Evolutionary conservation across 257 asterid genomes (phyloP).

Genomic region (Leptodermis oblonga): DNA sequence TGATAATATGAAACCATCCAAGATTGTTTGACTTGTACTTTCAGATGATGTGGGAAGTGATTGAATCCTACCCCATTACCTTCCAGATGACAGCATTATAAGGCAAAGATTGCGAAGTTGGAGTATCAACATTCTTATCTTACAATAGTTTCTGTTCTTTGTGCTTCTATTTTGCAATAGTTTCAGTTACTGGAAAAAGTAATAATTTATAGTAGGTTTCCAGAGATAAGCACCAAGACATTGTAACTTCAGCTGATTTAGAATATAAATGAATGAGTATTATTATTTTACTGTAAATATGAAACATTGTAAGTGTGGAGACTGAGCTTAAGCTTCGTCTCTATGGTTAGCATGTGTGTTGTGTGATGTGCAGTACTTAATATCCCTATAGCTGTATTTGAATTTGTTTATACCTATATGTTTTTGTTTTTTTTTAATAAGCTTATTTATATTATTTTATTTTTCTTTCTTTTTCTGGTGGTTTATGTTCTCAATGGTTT

Average conservation of each 20-base stretch:
- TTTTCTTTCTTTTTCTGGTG: too few species aligned
- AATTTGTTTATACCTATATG: too few species aligned
- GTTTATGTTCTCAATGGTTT: too few species aligned
- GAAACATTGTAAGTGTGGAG: too few species aligned
- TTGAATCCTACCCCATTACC: constrained; percentile 24
- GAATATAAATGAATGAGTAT: too few species aligned
- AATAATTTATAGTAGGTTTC: background rate
- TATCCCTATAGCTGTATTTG: too few species aligned
- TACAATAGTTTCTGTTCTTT: background rate
- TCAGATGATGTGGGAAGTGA: constrained; percentile 67
- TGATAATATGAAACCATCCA: background rate
- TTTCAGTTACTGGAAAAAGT: background rate
- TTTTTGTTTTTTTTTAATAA: too few species aligned
- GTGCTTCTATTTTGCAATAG: background rate
- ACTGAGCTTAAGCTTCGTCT: too few species aligned
- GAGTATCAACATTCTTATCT: background rate
- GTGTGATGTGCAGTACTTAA: too few species aligned
- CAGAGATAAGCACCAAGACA: background rate
- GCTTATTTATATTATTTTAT: too few species aligned
- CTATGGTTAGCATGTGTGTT: too few species aligned
- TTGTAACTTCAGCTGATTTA: background rate
- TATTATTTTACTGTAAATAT: too few species aligned
- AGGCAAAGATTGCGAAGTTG: constrained; percentile 1
- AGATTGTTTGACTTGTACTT: constrained; percentile 10
- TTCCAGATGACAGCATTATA: background rate